These are phyloP conservation scores for Cucurbitaria berberidis DNA, from an alignment of 2,329 filamentous ascomycete genomes.

Conservation along the genomic window DNA sequence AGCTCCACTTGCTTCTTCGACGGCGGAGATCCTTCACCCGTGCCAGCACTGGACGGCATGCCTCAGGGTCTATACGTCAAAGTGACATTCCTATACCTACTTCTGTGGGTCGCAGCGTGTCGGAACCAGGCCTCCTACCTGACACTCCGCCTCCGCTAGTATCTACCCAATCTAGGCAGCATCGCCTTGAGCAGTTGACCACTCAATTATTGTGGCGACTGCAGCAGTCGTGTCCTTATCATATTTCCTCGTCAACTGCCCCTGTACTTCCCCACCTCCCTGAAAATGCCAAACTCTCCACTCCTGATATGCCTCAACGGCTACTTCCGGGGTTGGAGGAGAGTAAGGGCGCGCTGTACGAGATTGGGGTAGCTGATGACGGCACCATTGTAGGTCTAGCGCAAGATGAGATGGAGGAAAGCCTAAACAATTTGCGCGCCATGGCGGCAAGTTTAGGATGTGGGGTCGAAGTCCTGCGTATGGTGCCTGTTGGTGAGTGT, in stretches of 20 bases:
- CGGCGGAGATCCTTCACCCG: slow-evolving; percentile 75
- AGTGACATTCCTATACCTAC: slow-evolving; percentile 38
- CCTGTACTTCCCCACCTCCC: slow-evolving; percentile 78
- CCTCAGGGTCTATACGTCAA: slow-evolving; percentile 60
- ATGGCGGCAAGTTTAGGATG: slow-evolving; percentile 96
- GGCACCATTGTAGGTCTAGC: slow-evolving; percentile 87
- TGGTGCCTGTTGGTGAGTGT: slow-evolving; percentile 84
- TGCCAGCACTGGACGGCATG: slow-evolving; percentile 68
- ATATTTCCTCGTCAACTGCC: slow-evolving; percentile 78
- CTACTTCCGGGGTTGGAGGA: slow-evolving; percentile 82
- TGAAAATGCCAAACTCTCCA: slow-evolving; percentile 68
- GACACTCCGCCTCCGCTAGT: slow-evolving; percentile 52
- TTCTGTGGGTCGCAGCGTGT: slow-evolving; percentile 34
- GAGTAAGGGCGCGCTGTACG: slow-evolving; percentile 90
- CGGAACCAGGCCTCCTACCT: slow-evolving; percentile 35
- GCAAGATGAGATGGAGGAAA: slow-evolving; percentile 91
- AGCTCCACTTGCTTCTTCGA: slow-evolving; percentile 85
- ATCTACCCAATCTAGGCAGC: slow-evolving; percentile 75
- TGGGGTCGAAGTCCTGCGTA: slow-evolving; percentile 78
- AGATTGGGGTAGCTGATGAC: slow-evolving; percentile 95
- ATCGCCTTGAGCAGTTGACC: slow-evolving; percentile 86
- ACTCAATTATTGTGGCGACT: slow-evolving; percentile 94
- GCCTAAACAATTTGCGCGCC: slow-evolving; percentile 78
- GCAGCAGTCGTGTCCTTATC: slow-evolving; percentile 92
- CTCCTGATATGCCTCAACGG: slow-evolving; percentile 59